A percentile compares a stretch with the other conserved stretches of the same genome.
These are phyloP conservation scores for Cryptosporidium meleagridis DNA, from an alignment of 169 alveolate genomes.

Conservation along the genomic window DNA sequence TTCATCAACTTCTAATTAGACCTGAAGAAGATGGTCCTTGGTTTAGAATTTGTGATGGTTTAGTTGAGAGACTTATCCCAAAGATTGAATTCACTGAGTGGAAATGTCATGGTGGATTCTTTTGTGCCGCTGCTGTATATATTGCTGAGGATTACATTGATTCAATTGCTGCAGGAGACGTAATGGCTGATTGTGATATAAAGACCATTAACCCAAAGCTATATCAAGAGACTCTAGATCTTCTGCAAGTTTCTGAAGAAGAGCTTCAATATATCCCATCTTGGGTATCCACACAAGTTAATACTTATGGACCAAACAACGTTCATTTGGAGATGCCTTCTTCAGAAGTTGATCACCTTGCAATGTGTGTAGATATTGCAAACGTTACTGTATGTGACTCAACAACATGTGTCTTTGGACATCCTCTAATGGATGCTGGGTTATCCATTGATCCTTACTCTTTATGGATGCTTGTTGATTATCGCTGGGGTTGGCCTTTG, in stretches of 20 bases:
- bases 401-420: constrained; percentile 52
- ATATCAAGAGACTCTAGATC: constrained; percentile 80
- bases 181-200: constrained; percentile 81
- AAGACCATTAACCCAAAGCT: constrained; percentile 83
- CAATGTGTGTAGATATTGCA: constrained; percentile 61
- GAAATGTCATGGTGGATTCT: constrained; percentile 91
- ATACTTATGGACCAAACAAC: constrained; percentile 1
- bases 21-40: constrained; percentile 93
- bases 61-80: constrained; percentile 84
- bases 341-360: constrained; percentile 20
- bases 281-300: constrained; percentile 53
- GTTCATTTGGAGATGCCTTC: constrained; percentile 13
- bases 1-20: constrained; percentile 84
- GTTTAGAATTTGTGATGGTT: constrained; percentile 87
- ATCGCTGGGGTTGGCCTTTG: constrained; percentile 69
- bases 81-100: constrained; percentile 90
- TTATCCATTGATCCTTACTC: constrained; percentile 29
- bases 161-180: constrained; percentile 85
- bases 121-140: constrained; percentile 89
- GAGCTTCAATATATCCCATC: constrained; percentile 75
- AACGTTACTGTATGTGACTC: constrained; percentile 63
- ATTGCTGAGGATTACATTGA: constrained; percentile 90
- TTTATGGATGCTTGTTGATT: constrained; percentile 56
- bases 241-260: constrained; percentile 81
- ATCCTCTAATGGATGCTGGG: constrained; percentile 58